phyloP scores from a whole-genome alignment of 306 rosid species.

The Ziziphus jujuba region DNA sequence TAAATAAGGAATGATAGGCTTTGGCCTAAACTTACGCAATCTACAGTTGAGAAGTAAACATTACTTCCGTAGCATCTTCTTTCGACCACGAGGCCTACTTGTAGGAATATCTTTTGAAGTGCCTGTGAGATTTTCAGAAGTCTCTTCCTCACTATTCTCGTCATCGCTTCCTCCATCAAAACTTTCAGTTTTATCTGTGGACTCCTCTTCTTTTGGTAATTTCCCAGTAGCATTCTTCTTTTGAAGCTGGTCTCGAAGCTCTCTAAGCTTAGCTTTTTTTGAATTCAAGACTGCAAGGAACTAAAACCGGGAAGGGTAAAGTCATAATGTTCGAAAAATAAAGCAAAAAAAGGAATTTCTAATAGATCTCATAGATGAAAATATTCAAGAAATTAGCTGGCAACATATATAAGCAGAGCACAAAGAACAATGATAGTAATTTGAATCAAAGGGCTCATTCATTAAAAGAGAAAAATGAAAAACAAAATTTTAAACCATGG shows the following conservation, averaged over 20 bases:
- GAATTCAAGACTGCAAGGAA: conserved; percentile 84
- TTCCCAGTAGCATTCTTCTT: conserved; percentile 40
- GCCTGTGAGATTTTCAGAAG: conserved; percentile 25
- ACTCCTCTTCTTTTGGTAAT: conserved; percentile 55
- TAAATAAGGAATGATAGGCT: neutral
- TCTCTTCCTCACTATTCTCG: conserved; percentile 42
- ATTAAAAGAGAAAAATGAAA: no score
- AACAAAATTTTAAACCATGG: no score
- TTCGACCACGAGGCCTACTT: conserved; percentile 37
- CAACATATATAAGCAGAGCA: no score
- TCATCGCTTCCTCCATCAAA: conserved; percentile 52
- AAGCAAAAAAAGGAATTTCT: neutral
- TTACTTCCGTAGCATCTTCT: conserved; percentile 35
- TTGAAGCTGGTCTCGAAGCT: conserved; percentile 61
- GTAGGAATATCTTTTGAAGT: conserved; percentile 43
- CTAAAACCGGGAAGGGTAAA: conserved; percentile 40
- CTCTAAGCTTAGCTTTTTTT: conserved; percentile 77
- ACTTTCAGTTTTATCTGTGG: conserved; percentile 74
- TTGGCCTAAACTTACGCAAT: conserved; percentile 7
- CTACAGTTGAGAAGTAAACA: conserved; percentile 3
- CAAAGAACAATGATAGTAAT: no score
- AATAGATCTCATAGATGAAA: no score
- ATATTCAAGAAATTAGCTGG: no score
- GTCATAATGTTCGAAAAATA: conserved; percentile 15
- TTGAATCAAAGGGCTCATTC: no score